Evolutionary conservation across 495 filamentous ascomycete species (phyloP).

Genomic region (Amphirosellinia nigrospora): DNA sequence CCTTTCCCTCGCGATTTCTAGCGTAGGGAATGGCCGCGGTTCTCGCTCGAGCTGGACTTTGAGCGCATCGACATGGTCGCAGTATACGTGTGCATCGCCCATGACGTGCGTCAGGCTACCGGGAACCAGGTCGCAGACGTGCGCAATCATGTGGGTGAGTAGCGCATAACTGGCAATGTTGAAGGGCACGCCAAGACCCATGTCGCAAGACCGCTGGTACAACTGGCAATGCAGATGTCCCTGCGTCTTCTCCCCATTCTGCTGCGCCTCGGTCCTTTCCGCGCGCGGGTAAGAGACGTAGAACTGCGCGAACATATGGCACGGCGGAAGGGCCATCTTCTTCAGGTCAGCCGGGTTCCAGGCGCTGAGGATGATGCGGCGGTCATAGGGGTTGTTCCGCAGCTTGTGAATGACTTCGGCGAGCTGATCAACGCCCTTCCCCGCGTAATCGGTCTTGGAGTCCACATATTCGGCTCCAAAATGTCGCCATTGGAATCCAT

Average conservation of each 20-base stretch:
- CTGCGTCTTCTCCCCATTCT: conserved; percentile 44
- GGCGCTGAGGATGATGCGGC: conserved; percentile 84
- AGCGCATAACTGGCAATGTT: conserved; percentile 95
- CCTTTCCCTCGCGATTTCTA: conserved; percentile 70
- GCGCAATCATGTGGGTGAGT: conserved; percentile 91
- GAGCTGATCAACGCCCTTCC: conserved; percentile 90
- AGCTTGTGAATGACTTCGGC: conserved; percentile 85
- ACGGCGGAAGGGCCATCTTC: conserved; percentile 94
- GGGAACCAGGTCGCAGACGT: conserved; percentile 79
- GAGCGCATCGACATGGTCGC: conserved; percentile 90
- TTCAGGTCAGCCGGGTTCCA: conserved; percentile 90
- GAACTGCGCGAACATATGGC: conserved; percentile 99
- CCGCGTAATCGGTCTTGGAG: conserved; percentile 79
- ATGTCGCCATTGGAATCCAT: conserved; percentile 99
- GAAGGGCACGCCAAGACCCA: conserved; percentile 96
- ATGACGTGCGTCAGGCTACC: conserved; percentile 89
- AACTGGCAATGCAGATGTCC: conserved; percentile 82
- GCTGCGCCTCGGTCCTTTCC: conserved; percentile 35
- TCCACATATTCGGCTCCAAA: conserved; percentile 91
- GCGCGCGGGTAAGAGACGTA: conserved; percentile 80
- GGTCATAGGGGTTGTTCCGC: conserved; percentile 80
- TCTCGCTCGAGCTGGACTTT: conserved; percentile 77
- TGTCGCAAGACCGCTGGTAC: conserved; percentile 95
- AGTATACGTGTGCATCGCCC: conserved; percentile 95
- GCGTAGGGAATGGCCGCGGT: conserved; percentile 79